Evolutionary conservation across 768 basidiomycete species (phyloP).

Genomic region (Atractiella rhizophila): DNA sequence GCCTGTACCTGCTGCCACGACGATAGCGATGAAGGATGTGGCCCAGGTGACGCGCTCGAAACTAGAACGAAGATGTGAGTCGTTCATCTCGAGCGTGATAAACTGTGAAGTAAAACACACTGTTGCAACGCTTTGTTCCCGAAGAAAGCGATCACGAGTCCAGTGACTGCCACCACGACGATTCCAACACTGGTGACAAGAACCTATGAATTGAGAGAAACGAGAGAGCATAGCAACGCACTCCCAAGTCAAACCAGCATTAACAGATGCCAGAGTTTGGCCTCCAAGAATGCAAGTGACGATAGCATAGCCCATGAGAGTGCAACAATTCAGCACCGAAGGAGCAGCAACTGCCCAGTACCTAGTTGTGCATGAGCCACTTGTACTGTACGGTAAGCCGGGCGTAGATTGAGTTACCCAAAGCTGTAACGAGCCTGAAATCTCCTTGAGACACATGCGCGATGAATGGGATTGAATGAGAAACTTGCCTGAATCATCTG

Average conservation of each 20-base stretch:
- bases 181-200: background rate
- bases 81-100: no score
- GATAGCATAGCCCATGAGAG: background rate
- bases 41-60: no score
- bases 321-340: background rate
- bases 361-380: background rate
- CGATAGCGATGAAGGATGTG: no score
- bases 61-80: no score
- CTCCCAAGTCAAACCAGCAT: background rate
- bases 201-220: no score
- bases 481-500: background rate
- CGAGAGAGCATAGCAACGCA: background rate
- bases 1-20: background rate
- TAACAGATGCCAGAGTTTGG: background rate
- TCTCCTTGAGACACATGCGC: background rate
- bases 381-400: background rate
- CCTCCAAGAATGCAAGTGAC: background rate
- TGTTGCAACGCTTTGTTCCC: background rate
- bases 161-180: conserved; percentile 1
- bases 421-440: background rate
- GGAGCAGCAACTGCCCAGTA: background rate
- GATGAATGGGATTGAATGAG: background rate
- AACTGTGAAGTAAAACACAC: no score
- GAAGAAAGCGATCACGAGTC: conserved; percentile 4
- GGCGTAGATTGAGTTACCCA: no score